Evolutionary conservation across 306 rosid genomes (phyloP).

Genomic region (Castanea sativa): DNA sequence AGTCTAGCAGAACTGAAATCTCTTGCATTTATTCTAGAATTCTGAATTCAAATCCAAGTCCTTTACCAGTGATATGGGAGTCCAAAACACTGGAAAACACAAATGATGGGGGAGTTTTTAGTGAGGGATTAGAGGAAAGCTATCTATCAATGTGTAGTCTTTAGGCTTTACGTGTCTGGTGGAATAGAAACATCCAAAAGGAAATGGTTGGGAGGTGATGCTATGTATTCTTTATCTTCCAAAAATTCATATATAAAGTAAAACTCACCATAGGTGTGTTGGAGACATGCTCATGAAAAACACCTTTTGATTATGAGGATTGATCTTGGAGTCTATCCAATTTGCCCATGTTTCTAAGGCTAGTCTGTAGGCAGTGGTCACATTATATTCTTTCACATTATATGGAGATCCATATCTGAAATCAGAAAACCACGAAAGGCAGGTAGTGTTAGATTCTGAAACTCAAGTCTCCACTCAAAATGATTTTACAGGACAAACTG

Average conservation of each 20-base stretch:
- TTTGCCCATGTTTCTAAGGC: constrained; percentile 85
- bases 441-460: background rate
- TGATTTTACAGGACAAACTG: background rate
- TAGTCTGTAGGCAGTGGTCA: constrained; percentile 71
- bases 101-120: no score
- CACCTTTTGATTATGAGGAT: constrained; percentile 58
- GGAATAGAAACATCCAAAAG: no score
- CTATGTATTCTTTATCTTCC: no score
- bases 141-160: no score
- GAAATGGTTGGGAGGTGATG: no score
- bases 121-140: no score
- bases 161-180: no score
- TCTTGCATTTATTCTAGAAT: no score
- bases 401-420: constrained; percentile 60
- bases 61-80: no score
- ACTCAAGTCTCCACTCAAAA: background rate
- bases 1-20: no score
- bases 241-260: background rate
- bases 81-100: no score
- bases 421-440: background rate
- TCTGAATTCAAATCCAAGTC: no score
- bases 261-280: constrained; percentile 78
- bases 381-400: constrained; percentile 69
- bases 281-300: constrained; percentile 96
- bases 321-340: constrained; percentile 72